These are phyloP conservation scores for Spinellus fusiger DNA, from an alignment of 192 early-diverging fungal genomes.

Conservation along the genomic window DNA sequence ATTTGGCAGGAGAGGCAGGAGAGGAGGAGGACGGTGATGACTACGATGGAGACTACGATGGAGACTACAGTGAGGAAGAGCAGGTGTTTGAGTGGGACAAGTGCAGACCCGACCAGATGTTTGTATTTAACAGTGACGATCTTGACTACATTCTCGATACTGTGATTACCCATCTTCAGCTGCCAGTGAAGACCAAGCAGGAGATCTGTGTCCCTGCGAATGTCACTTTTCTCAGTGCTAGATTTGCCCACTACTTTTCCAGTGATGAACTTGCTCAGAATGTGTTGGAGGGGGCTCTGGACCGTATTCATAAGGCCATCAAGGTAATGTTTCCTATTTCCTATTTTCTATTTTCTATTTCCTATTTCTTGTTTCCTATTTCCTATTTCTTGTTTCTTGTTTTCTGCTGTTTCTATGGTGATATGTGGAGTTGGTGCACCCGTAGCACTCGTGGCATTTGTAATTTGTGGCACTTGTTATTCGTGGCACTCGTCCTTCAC, in stretches of 20 bases:
- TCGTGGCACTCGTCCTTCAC: too few relatives aligned
- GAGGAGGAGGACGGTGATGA: not conserved
- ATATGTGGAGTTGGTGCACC: too few relatives aligned
- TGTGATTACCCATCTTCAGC: slow-evolving; percentile 60
- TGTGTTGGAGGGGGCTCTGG: slow-evolving; percentile 56
- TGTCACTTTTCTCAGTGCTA: slow-evolving; percentile 82
- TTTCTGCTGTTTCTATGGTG: not conserved
- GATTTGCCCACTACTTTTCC: slow-evolving; percentile 85
- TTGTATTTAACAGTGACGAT: slow-evolving; percentile 75
- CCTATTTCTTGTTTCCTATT: too few relatives aligned
- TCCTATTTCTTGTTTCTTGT: not conserved
- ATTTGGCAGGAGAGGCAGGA: not conserved
- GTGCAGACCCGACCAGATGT: slow-evolving; percentile 89
- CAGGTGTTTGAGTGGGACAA: slow-evolving; percentile 56
- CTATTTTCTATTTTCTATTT: not conserved
- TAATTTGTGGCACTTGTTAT: too few relatives aligned
- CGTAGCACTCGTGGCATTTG: too few relatives aligned
- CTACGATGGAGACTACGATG: slow-evolving; percentile 15
- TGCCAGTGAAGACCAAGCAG: slow-evolving; percentile 51
- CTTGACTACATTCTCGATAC: slow-evolving; percentile 70
- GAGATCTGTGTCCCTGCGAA: slow-evolving; percentile 75
- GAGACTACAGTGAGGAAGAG: not conserved
- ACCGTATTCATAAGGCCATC: slow-evolving; percentile 50
- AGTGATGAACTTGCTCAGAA: slow-evolving; percentile 66
- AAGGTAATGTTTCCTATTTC: slow-evolving; percentile 31